A percentile compares a stretch with the other conserved stretches of the same genome.
These are phyloP conservation scores for Gloeophyllum trabeum DNA, from an alignment of 768 basidiomycete genomes.

Conservation along the genomic window DNA sequence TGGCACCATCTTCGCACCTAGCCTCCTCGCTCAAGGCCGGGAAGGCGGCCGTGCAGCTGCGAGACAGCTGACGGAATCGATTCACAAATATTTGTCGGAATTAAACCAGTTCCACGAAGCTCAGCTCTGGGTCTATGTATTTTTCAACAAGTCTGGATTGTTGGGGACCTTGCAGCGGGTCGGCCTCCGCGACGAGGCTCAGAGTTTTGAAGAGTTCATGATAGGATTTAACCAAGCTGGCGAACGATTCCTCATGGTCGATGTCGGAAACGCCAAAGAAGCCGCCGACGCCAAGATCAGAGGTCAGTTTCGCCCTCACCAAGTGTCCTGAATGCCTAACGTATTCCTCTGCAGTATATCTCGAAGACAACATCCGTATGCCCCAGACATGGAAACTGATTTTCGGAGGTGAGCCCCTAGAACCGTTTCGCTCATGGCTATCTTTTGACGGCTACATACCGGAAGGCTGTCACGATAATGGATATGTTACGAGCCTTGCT, in stretches of 20 bases:
- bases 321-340: slow-evolving; percentile 5
- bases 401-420: slow-evolving; percentile 41
- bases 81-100: slow-evolving; percentile 14
- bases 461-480: slow-evolving; percentile 63
- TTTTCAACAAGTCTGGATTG: slow-evolving; percentile 53
- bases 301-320: slow-evolving; percentile 27
- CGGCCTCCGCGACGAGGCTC: slow-evolving; percentile 20
- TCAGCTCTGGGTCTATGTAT: slow-evolving; percentile 53
- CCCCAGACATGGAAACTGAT: slow-evolving; percentile 57
- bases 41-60: slow-evolving; percentile 49
- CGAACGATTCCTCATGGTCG: slow-evolving; percentile 56
- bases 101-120: slow-evolving; percentile 15
- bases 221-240: slow-evolving; percentile 62
- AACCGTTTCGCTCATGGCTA: slow-evolving; percentile 2
- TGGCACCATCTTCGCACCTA: slow-evolving; percentile 41
- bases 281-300: slow-evolving; percentile 69
- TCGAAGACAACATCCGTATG: slow-evolving; percentile 31
- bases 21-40: slow-evolving; percentile 42
- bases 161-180: slow-evolving; percentile 32
- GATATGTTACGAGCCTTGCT: slow-evolving; percentile 51
- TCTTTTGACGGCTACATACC: neutral
- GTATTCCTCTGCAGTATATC: slow-evolving; percentile 19
- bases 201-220: slow-evolving; percentile 51
- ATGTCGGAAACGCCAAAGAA: slow-evolving; percentile 64
- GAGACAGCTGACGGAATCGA: slow-evolving; percentile 25